Conservation (phyloP, 2,329 filamentous ascomycete genomes). For the Pseudonectria buxi region DNA sequence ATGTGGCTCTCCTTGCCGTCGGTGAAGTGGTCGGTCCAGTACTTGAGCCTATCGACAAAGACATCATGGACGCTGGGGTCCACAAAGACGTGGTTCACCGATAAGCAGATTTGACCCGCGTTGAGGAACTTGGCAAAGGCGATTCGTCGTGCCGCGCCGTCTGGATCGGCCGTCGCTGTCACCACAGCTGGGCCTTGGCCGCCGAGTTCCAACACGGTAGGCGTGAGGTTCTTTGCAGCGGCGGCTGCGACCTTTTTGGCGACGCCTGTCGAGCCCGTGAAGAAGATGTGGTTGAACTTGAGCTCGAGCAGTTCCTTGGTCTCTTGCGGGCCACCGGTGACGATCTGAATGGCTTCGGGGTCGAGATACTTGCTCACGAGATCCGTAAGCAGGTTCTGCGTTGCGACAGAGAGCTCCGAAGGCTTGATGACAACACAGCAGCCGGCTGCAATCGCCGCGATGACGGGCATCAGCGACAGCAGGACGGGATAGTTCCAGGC, state of each 20-base stretch:
- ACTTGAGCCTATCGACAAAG: constrained; percentile 27
- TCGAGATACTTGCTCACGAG: constrained; percentile 38
- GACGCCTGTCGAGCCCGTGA: constrained; percentile 34
- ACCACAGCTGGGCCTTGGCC: constrained; percentile 40
- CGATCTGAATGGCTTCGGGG: constrained; percentile 26
- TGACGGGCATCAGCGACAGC: constrained; percentile 30
- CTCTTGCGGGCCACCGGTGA: constrained; percentile 31
- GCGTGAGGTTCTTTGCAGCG: constrained; percentile 39
- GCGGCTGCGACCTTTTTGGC: constrained; percentile 31
- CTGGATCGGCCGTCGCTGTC: constrained; percentile 32
- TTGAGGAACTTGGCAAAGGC: constrained; percentile 32
- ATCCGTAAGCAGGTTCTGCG: constrained; percentile 31
- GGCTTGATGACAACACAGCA: constrained; percentile 37
- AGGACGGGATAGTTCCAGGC: constrained; percentile 41
- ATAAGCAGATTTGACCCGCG: constrained; percentile 18
- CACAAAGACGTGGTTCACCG: constrained; percentile 37
- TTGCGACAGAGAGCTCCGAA: constrained; percentile 30
- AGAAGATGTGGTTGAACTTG: constrained; percentile 40
- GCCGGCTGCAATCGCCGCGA: constrained; percentile 38
- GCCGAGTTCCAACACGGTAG: constrained; percentile 37
- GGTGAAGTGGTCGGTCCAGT: constrained; percentile 9
- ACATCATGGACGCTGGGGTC: constrained; percentile 32
- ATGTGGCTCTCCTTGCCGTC: constrained; percentile 15
- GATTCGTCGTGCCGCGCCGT: constrained; percentile 36
- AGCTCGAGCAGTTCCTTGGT: constrained; percentile 30